phyloP scores from a whole-genome alignment of 2,329 filamentous ascomycete species.

The Neonectria coccinea region DNA sequence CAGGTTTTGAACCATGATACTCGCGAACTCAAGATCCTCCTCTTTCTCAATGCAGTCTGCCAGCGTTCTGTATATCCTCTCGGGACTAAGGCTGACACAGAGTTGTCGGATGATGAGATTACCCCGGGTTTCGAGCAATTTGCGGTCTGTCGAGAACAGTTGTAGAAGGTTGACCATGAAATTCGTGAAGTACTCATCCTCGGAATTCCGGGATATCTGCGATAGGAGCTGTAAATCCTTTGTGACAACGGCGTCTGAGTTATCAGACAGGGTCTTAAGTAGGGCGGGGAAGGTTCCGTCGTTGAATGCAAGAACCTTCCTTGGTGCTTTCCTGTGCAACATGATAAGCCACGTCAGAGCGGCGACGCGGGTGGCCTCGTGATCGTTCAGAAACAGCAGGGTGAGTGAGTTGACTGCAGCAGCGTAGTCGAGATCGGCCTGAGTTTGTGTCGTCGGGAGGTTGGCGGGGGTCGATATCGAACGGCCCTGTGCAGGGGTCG shows the following conservation, averaged over 20 bases:
- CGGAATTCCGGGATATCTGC: constrained; percentile 95
- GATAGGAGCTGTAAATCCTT: constrained; percentile 93
- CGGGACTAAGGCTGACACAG: constrained; percentile 90
- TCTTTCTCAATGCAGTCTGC: constrained; percentile 98
- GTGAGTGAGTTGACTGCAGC: constrained; percentile 94
- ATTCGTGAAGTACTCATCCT: constrained; percentile 96
- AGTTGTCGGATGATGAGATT: constrained; percentile 97
- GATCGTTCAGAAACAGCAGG: constrained; percentile 93
- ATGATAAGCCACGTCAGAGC: constrained; percentile 97
- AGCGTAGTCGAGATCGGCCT: constrained; percentile 90
- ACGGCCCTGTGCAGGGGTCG: constrained; percentile 63
- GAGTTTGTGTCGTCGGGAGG: constrained; percentile 58
- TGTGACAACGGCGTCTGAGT: constrained; percentile 94
- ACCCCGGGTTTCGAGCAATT: constrained; percentile 89
- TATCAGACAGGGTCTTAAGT: constrained; percentile 95
- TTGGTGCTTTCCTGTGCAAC: constrained; percentile 94
- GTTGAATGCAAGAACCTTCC: constrained; percentile 93
- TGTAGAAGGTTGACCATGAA: constrained; percentile 98
- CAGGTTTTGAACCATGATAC: constrained; percentile 99
- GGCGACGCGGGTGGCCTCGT: constrained; percentile 94
- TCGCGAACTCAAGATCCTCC: constrained; percentile 97
- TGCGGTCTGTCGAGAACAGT: constrained; percentile 93
- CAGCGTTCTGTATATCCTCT: constrained; percentile 94
- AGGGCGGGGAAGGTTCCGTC: constrained; percentile 97
- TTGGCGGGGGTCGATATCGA: constrained; percentile 59